A percentile compares a stretch with the other conserved stretches of the same genome.
These are phyloP conservation scores for Rhipidocladum racemiflorum DNA, from an alignment of 176 grass and related monocot genomes.

Conservation along the genomic window DNA sequence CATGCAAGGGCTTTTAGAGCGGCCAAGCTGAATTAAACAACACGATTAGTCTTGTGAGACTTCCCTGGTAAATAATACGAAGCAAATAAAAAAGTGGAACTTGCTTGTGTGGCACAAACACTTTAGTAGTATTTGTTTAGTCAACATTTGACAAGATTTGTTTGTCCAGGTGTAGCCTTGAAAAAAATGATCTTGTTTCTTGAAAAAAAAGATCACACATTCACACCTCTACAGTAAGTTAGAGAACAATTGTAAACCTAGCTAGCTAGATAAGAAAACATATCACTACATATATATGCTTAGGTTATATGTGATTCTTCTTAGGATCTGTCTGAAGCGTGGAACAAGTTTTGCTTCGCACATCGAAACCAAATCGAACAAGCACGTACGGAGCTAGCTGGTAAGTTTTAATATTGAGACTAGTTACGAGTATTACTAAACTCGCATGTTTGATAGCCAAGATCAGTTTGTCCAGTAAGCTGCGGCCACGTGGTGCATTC, in stretches of 20 bases:
- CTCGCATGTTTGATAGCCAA: not conserved
- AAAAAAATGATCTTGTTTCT: slow-evolving; percentile 28
- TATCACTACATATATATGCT: too few species aligned
- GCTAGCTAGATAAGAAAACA: slow-evolving; percentile 21
- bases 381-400: slow-evolving; percentile 12
- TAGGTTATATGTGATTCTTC: too few species aligned
- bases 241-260: not conserved
- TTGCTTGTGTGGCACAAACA: slow-evolving; percentile 54
- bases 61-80: slow-evolving; percentile 16
- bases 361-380: slow-evolving; percentile 43
- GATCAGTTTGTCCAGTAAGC: slow-evolving; percentile 3
- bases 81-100: slow-evolving; percentile 20
- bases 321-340: slow-evolving; percentile 25
- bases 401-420: slow-evolving; percentile 10
- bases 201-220: not conserved
- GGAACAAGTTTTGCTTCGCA: slow-evolving; percentile 38
- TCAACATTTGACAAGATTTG: slow-evolving; percentile 49
- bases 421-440: slow-evolving; percentile 9
- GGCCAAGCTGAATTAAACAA: too few species aligned
- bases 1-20: too few species aligned
- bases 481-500: not conserved
- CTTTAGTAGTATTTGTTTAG: slow-evolving; percentile 43
- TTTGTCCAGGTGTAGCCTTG: too few species aligned
- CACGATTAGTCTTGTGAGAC: too few species aligned
- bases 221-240: not conserved